Percentiles rank a stretch among this genome's conserved stretches.
These are phyloP conservation scores for Epichloe hybrida DNA, from an alignment of 2,329 filamentous ascomycete species.

Conservation along the genomic window DNA sequence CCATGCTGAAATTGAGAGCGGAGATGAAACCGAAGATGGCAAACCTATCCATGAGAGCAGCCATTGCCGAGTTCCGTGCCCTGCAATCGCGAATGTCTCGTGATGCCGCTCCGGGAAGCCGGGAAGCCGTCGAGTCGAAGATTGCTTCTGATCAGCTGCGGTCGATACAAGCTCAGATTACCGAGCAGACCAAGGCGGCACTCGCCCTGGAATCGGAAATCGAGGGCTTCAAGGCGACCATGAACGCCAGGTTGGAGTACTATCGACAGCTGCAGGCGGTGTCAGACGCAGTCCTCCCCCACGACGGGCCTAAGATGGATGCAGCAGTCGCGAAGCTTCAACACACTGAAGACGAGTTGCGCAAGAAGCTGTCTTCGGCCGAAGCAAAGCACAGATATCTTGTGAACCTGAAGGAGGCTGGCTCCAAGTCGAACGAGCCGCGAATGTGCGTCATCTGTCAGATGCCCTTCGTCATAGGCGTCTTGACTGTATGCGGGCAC, in stretches of 20 bases:
- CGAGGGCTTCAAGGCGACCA: conserved; percentile 59
- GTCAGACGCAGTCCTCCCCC: conserved; percentile 73
- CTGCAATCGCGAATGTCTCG: conserved; percentile 34
- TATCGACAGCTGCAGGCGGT: conserved; percentile 82
- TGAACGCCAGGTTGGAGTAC: conserved; percentile 80
- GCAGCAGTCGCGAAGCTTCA: conserved; percentile 22
- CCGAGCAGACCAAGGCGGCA: conserved; percentile 35
- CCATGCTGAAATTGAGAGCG: conserved; percentile 35
- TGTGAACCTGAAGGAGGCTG: conserved; percentile 39
- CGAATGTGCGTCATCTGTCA: conserved; percentile 81
- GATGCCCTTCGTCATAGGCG: conserved; percentile 59
- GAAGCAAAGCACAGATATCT: conserved; percentile 67
- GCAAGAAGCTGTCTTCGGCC: conserved; percentile 44
- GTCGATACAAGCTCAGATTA: conserved; percentile 40
- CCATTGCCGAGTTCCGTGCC: conserved; percentile 56
- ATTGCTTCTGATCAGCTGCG: conserved; percentile 53
- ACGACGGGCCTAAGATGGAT: conserved; percentile 50
- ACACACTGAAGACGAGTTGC: conserved; percentile 27
- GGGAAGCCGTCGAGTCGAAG: conserved; percentile 53
- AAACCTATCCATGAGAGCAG: conserved; percentile 53
- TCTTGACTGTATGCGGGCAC: conserved; percentile 79
- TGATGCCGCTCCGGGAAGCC: conserved; percentile 14
- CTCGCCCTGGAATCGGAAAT: conserved; percentile 51
- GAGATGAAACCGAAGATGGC: conserved; percentile 33
- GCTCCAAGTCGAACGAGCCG: conserved; percentile 48